These are phyloP conservation scores for Paraglomus occultum DNA, from an alignment of 192 early-diverging fungal genomes.

Conservation along the genomic window DNA sequence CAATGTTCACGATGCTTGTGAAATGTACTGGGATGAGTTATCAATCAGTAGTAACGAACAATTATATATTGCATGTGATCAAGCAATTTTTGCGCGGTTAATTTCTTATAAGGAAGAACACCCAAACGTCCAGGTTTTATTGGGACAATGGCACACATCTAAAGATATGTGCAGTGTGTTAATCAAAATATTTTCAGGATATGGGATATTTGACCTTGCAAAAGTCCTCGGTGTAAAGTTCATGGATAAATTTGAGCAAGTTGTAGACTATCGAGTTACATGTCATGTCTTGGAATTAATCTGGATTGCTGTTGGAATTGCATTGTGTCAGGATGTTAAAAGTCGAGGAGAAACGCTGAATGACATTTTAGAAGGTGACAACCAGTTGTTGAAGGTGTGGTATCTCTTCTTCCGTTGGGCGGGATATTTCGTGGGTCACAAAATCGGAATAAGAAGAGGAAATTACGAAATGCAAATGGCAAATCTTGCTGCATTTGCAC, in stretches of 20 bases:
- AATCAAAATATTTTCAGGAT: constrained; percentile 5
- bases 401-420: constrained; percentile 1
- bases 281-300: constrained; percentile 18
- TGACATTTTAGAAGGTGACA: not conserved
- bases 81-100: not conserved
- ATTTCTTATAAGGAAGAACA: constrained; percentile 22
- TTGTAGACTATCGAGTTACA: constrained; percentile 9
- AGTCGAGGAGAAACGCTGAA: not conserved
- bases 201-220: not conserved
- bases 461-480: constrained; percentile 5
- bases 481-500: constrained; percentile 18
- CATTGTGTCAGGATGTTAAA: constrained; percentile 7
- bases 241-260: constrained; percentile 1
- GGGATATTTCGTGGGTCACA: constrained; percentile 15
- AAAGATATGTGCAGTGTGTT: not conserved
- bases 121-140: not conserved
- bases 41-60: not conserved
- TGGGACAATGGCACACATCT: constrained; percentile 13
- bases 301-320: constrained; percentile 1
- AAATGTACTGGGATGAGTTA: constrained; percentile 9
- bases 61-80: constrained; percentile 1
- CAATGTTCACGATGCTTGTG: constrained; percentile 4
- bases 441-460: constrained; percentile 8
- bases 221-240: not conserved
- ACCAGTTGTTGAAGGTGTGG: not conserved